phyloP scores from a whole-genome alignment of 805 yeast genomes.

The Zygosaccharomyces bailii region DNA sequence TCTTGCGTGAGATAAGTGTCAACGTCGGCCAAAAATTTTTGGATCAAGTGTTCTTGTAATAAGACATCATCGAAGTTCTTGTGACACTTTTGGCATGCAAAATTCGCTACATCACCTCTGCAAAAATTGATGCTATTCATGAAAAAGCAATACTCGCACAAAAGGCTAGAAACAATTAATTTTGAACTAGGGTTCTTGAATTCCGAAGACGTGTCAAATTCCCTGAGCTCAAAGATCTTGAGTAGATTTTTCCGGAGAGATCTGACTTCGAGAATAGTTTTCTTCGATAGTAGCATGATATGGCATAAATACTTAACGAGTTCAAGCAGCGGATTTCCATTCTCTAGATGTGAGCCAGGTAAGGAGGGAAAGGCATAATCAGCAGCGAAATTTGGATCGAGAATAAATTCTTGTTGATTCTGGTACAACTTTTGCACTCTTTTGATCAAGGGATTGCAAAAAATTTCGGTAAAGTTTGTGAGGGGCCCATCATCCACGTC shows the following conservation, averaged over 20 bases:
- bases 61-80: conserved; percentile 60
- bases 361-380: conserved; percentile 72
- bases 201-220: conserved; percentile 71
- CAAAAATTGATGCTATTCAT: conserved; percentile 80
- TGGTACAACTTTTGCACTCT: conserved; percentile 63
- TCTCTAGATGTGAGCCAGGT: conserved; percentile 64
- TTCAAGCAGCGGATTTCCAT: conserved; percentile 73
- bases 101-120: conserved; percentile 49
- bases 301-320: conserved; percentile 73
- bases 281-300: conserved; percentile 61
- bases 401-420: conserved; percentile 68
- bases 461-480: conserved; percentile 50
- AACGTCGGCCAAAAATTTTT: conserved; percentile 52
- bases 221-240: conserved; percentile 71
- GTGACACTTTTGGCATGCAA: conserved; percentile 67
- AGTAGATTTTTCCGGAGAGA: conserved; percentile 71
- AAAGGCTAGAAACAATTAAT: conserved; percentile 59
- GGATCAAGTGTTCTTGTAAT: conserved; percentile 76
- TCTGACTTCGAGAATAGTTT: conserved; percentile 68
- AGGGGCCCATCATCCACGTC: conserved; percentile 38
- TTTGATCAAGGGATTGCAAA: conserved; percentile 61
- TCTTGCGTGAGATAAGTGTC: conserved; percentile 76
- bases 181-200: conserved; percentile 75
- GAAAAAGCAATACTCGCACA: conserved; percentile 77
- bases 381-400: conserved; percentile 57